Evolutionary conservation across 495 filamentous ascomycete genomes (phyloP).

Genomic region (Talaromyces borbonicus): DNA sequence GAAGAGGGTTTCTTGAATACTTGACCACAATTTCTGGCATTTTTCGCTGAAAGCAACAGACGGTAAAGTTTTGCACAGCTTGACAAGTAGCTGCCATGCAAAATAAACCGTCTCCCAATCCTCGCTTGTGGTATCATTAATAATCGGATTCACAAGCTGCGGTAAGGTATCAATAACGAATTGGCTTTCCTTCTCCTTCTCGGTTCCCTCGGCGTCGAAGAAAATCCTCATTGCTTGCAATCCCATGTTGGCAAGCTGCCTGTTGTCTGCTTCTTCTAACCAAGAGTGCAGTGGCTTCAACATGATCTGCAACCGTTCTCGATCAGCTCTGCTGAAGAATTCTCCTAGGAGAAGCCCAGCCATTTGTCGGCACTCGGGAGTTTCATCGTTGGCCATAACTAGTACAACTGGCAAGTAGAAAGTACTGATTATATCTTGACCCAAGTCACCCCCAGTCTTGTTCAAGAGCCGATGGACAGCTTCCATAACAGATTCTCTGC

Average conservation of each 20-base stretch:
- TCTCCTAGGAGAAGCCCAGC: slow-evolving; percentile 70
- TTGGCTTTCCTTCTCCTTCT: slow-evolving; percentile 51
- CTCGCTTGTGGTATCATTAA: slow-evolving; percentile 36
- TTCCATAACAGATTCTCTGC: slow-evolving; percentile 86
- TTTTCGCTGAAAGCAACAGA: slow-evolving; percentile 46
- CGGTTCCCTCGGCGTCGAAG: slow-evolving; percentile 57
- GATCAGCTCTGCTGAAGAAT: slow-evolving; percentile 69
- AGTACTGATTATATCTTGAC: slow-evolving; percentile 68
- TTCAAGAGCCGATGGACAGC: slow-evolving; percentile 70
- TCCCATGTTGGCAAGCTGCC: slow-evolving; percentile 57
- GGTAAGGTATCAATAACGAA: slow-evolving; percentile 35
- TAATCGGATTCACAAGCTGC: slow-evolving; percentile 38
- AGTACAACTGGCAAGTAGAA: slow-evolving; percentile 84
- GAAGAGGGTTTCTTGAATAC: slow-evolving; percentile 53
- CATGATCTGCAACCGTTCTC: slow-evolving; percentile 58
- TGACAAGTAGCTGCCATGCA: slow-evolving; percentile 56
- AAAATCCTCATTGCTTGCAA: slow-evolving; percentile 75
- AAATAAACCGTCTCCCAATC: slow-evolving; percentile 77
- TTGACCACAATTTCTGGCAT: slow-evolving; percentile 52
- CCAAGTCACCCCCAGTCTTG: slow-evolving; percentile 68
- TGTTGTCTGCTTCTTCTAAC: slow-evolving; percentile 61
- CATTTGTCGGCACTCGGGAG: slow-evolving; percentile 73
- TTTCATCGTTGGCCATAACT: slow-evolving; percentile 79
- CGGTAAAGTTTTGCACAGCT: slow-evolving; percentile 58
- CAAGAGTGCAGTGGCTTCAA: slow-evolving; percentile 61